Base-by-base conservation (phyloP, 371 early-diverging fungal species). In the Saksenaea vasiformis region DNA sequence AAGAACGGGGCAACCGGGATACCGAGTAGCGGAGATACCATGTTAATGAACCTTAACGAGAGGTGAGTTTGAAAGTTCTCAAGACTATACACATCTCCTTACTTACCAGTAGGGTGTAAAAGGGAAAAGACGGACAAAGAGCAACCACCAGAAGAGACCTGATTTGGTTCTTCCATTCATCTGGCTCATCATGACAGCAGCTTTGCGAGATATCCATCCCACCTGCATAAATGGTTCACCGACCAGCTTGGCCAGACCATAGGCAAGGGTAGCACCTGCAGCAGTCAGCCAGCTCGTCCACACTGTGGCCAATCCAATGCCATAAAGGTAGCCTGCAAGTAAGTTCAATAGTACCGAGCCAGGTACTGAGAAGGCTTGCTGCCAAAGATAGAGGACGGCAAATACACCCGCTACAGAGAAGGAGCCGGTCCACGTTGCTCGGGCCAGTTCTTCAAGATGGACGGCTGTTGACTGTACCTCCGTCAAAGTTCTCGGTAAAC, bases 31-130 rank as follows among this genome's bases (percentile, higher is more conserved):
- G 82, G 79, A 10, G 82, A 77, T 13, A 73, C 64, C 76, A 82
- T 70, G 54, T 82, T 82, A 54, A 82, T 82, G 60, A 82, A 76
- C 70, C 63, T 62, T 19, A n/a, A 37, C 26, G 34, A 36, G 13
- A 44, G 51, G 56, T 67, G 55, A 51, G 19, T 47, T 47, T 47
- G 56, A 56, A 36, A 54, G n/a, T 28, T n/a, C n/a, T n/a, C n/a
- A n/a, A n/a, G n/a, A n/a, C n/a, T n/a, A n/a, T n/a, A n/a, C n/a
- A n/a, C n/a, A n/a, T n/a, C n/a, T n/a, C n/a, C n/a, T n/a, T n/a
- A n/a, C 62, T 64, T 66, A 68, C 82, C 82, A 82, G 57, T 82
- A 82, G n/a, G 82, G 82, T 14, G 79, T 69, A 61, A 82, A 79
- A 14, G 82, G 82, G 38, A 82, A 82, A 10, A 82, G 47, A 5